A percentile compares a stretch with the other conserved stretches of the same genome.
phyloP scores from a whole-genome alignment of 306 rosid genomes.

The Fragaria nilgerrensis region DNA sequence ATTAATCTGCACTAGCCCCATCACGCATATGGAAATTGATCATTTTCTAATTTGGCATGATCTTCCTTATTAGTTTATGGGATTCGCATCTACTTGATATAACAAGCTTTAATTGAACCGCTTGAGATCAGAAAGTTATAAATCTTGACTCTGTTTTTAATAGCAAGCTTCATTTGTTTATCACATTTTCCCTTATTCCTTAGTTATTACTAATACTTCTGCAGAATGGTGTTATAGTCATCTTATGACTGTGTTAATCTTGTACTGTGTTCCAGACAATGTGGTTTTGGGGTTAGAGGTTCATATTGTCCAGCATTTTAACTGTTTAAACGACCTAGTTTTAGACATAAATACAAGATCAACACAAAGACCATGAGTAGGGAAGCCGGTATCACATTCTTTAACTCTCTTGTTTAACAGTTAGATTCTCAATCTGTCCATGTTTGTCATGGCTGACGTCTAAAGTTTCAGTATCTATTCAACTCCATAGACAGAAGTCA shows the following conservation, averaged over 20 bases:
- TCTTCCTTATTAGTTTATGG: conserved; percentile 24
- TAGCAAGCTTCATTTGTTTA: background rate
- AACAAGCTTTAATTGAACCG: conserved; percentile 2
- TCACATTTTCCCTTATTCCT: background rate
- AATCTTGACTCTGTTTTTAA: background rate
- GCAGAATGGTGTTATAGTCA: background rate
- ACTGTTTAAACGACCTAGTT: background rate
- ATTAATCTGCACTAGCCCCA: conserved; percentile 18
- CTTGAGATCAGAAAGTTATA: background rate
- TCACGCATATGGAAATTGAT: conserved; percentile 15
- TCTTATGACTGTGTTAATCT: background rate
- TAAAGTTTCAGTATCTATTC: conserved; percentile 2
- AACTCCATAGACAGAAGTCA: conserved; percentile 10
- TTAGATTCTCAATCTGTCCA: no score
- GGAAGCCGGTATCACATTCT: no score
- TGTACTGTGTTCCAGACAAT: background rate
- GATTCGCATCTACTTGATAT: conserved; percentile 17
- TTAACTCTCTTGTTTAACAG: no score
- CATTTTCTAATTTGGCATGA: conserved; percentile 23
- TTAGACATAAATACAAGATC: background rate
- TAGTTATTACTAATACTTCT: background rate
- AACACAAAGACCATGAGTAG: background rate
- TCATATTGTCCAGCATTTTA: background rate
- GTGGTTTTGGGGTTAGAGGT: background rate
- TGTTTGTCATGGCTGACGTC: background rate